Conservation (phyloP, 192 early-diverging fungal species). For the Mycoemilia scoparia region DNA sequence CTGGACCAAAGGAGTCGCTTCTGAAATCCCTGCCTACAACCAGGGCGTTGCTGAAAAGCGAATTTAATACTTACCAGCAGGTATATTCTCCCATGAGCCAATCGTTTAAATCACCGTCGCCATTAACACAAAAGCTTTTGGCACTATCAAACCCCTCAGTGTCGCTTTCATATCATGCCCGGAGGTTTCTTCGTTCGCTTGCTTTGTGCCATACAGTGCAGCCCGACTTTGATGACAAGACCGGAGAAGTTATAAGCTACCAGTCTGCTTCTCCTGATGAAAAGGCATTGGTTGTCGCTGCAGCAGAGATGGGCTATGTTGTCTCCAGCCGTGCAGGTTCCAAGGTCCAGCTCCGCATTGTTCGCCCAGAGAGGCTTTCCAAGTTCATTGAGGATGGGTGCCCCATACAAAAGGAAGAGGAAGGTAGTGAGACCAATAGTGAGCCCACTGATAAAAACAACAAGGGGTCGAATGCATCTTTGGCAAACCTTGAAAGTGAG, state of each 20-base stretch:
- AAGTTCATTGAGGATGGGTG: conserved; percentile 10
- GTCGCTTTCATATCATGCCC: conserved; percentile 20
- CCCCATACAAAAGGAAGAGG: no score
- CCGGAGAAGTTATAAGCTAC: conserved; percentile 45
- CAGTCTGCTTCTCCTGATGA: conserved; percentile 73
- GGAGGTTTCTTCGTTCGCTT: conserved; percentile 56
- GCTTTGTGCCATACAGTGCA: conserved; percentile 68
- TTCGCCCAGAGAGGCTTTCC: conserved; percentile 23
- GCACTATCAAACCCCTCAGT: no score
- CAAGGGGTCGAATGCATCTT: neutral
- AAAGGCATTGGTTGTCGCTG: conserved; percentile 61
- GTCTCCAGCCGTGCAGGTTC: conserved; percentile 38
- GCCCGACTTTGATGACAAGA: conserved; percentile 44
- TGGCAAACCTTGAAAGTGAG: neutral
- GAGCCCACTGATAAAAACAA: neutral
- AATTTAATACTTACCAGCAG: no score
- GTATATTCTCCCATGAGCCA: no score
- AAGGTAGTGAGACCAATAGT: no score
- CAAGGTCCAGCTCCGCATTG: conserved; percentile 26
- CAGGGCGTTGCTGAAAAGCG: no score
- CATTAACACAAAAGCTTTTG: no score
- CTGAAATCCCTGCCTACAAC: no score
- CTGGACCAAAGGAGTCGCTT: no score
- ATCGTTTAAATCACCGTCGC: no score
- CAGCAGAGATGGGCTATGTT: conserved; percentile 52